Percentiles rank a stretch among this genome's conserved stretches.
phyloP scores from a whole-genome alignment of 2,329 filamentous ascomycete genomes.

The Penicillium sp. region DNA sequence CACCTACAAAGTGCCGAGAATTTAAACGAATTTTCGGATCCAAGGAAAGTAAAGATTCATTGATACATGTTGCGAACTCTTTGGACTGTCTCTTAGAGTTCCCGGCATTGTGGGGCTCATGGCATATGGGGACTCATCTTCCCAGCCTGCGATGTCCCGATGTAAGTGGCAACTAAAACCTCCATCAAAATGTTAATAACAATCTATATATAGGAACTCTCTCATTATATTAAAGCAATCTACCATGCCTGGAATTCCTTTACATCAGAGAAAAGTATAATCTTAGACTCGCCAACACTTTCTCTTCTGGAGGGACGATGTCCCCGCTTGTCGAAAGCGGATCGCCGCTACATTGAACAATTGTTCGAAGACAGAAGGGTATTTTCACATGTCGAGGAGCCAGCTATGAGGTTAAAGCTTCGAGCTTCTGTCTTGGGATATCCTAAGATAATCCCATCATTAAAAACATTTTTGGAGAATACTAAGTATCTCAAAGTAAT shows the following conservation, averaged over 20 bases:
- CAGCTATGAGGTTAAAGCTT: background rate
- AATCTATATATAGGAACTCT: slow-evolving; percentile 9
- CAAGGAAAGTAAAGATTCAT: slow-evolving; percentile 2
- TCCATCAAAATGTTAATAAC: background rate
- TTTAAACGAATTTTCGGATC: slow-evolving; percentile 14
- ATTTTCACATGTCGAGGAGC: slow-evolving; percentile 2
- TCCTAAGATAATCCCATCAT: slow-evolving; percentile 14
- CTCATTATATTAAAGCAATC: slow-evolving; percentile 6
- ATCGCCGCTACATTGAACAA: slow-evolving; percentile 7
- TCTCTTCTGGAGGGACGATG: slow-evolving; percentile 15
- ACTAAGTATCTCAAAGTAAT: slow-evolving; percentile 19
- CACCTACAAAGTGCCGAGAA: slow-evolving; percentile 15
- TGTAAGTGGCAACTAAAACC: background rate
- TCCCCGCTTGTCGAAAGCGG: slow-evolving; percentile 9
- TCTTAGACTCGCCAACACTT: slow-evolving; percentile 10
- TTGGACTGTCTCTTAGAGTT: slow-evolving; percentile 14
- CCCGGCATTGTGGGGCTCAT: slow-evolving; percentile 11
- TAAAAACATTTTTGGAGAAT: slow-evolving; percentile 15
- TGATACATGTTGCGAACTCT: background rate
- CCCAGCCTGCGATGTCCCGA: slow-evolving; percentile 13
- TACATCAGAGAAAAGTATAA: background rate
- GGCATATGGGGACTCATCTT: slow-evolving; percentile 17
- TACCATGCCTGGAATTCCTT: slow-evolving; percentile 3
- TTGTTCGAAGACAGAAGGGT: slow-evolving; percentile 1
- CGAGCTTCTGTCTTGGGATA: slow-evolving; percentile 4